Evolutionary conservation across 345 rosid species (phyloP).

Genomic region (Clarkia xantiana): DNA sequence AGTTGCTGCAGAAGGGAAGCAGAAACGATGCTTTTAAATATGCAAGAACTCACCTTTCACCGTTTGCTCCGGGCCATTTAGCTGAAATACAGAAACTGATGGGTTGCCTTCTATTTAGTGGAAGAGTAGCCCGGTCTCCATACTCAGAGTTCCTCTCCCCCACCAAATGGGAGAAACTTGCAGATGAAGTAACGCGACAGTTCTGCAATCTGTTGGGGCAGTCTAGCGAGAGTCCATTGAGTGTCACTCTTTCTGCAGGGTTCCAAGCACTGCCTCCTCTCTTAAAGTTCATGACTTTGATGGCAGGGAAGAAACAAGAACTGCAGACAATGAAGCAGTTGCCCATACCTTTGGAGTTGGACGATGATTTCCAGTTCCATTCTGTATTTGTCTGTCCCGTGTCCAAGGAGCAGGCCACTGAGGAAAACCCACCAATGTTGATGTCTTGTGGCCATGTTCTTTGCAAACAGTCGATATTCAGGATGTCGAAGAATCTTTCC

Average conservation of each 20-base stretch:
- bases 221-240: constrained; percentile 35
- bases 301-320: constrained; percentile 52
- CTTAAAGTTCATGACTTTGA: constrained; percentile 49
- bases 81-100: constrained; percentile 36
- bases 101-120: constrained; percentile 36
- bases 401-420: constrained; percentile 49
- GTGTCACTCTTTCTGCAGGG: constrained; percentile 45
- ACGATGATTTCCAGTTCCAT: constrained; percentile 55
- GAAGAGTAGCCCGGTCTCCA: constrained; percentile 45
- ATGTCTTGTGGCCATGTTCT: constrained; percentile 62
- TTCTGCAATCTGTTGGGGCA: constrained; percentile 43
- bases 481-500: constrained; percentile 40
- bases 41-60: constrained; percentile 40
- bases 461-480: constrained; percentile 57
- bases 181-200: constrained; percentile 33
- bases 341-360: constrained; percentile 47
- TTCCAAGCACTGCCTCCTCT: constrained; percentile 52
- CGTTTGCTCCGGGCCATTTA: constrained; percentile 20
- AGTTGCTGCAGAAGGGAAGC: constrained; percentile 43
- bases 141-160: constrained; percentile 33
- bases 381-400: constrained; percentile 66
- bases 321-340: constrained; percentile 53
- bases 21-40: constrained; percentile 36
- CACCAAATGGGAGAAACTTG: constrained; percentile 30
- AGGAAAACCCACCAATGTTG: constrained; percentile 62